Evolutionary conservation across 192 early-diverging fungal species (phyloP).

Genomic region (Coemansia erecta): DNA sequence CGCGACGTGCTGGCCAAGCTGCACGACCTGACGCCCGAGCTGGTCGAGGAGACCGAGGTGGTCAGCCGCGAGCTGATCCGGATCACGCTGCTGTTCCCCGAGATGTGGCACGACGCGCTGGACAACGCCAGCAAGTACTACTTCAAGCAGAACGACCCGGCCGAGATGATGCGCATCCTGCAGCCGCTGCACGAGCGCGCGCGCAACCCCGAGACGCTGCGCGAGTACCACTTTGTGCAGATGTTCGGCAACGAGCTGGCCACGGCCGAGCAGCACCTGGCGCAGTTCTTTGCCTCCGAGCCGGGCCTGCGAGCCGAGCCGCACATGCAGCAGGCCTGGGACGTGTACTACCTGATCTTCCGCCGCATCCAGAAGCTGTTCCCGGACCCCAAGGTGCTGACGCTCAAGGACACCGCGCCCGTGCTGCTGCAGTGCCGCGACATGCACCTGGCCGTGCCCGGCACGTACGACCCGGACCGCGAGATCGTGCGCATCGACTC

Average conservation of each 20-base stretch:
- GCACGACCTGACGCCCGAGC: constrained; percentile 70
- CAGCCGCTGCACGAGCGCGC: constrained; percentile 81
- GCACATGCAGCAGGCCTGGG: constrained; percentile 91
- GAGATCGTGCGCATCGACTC: constrained; percentile 82
- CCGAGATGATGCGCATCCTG: constrained; percentile 87
- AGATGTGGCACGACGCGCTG: constrained; percentile 96
- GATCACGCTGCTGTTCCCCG: constrained; percentile 94
- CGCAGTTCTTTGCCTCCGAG: constrained; percentile 58
- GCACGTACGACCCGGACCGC: constrained; percentile 79
- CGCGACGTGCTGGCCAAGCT: constrained; percentile 90
- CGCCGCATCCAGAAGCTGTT: constrained; percentile 74
- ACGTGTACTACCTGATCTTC: constrained; percentile 81
- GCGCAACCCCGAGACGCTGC: constrained; percentile 78
- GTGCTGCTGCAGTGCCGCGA: constrained; percentile 79
- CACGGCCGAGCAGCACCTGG: constrained; percentile 86
- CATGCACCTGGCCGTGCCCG: constrained; percentile 88
- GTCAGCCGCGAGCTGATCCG: constrained; percentile 96
- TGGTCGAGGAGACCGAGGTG: constrained; percentile 88
- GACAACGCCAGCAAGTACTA: constrained; percentile 83
- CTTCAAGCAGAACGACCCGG: constrained; percentile 73
- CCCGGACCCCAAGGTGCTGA: constrained; percentile 71
- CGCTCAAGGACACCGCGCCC: constrained; percentile 86
- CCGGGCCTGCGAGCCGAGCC: constrained; percentile 72
- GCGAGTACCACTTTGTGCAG: constrained; percentile 93
- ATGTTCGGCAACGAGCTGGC: constrained; percentile 86